These are phyloP conservation scores for Tuber brumale DNA, from an alignment of 495 filamentous ascomycete species.

Conservation along the genomic window DNA sequence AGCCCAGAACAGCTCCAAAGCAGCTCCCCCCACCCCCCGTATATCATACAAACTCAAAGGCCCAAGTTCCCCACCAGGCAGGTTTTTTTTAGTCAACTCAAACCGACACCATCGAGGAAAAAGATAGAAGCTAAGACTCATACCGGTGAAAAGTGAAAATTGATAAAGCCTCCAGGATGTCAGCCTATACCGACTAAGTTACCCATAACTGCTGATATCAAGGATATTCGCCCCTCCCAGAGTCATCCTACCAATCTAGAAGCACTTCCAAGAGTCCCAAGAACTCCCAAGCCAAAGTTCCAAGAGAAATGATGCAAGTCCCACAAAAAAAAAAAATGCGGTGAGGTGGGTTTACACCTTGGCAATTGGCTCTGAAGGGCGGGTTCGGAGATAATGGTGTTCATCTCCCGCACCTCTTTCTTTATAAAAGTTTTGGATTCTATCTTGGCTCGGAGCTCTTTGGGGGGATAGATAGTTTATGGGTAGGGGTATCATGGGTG, in stretches of 20 bases:
- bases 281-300: conserved; percentile 20
- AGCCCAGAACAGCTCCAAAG: conserved; percentile 6
- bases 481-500: conserved; percentile 2
- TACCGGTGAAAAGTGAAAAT: conserved; percentile 10
- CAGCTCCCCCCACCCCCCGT: not conserved
- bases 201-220: conserved; percentile 16
- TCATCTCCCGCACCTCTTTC: conserved; percentile 16
- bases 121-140: conserved; percentile 15
- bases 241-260: conserved; percentile 9
- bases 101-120: conserved; percentile 10
- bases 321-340: conserved; percentile 5
- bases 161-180: conserved; percentile 15
- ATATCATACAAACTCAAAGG: not conserved
- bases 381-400: conserved; percentile 14
- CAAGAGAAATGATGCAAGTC: conserved; percentile 30
- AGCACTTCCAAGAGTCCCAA: conserved; percentile 24
- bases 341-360: conserved; percentile 13
- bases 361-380: conserved; percentile 19
- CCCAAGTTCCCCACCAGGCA: not conserved
- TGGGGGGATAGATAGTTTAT: not conserved
- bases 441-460: not conserved
- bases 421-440: not conserved
- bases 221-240: conserved; percentile 1
- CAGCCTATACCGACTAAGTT: conserved; percentile 12
- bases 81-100: conserved; percentile 12